Conservation (phyloP, 495 filamentous ascomycete genomes). For the Cladorrhinum samala region DNA sequence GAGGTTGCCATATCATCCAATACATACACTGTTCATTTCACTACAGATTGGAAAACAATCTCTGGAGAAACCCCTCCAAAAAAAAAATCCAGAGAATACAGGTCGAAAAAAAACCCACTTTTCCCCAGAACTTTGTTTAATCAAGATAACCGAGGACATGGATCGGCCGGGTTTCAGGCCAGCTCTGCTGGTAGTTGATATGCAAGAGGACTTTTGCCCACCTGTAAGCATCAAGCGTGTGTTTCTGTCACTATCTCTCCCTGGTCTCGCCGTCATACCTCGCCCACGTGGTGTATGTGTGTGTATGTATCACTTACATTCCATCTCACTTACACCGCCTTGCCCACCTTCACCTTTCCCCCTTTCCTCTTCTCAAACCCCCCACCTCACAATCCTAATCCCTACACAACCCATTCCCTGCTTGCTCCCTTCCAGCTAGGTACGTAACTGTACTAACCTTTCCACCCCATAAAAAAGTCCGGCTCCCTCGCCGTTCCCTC, state of each 20-base stretch:
- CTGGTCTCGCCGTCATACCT: not conserved
- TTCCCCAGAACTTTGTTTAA: too few relatives aligned
- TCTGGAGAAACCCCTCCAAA: too few relatives aligned
- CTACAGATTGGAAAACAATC: too few relatives aligned
- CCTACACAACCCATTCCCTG: not conserved
- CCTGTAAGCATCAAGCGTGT: conserved; percentile 52
- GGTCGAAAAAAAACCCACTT: too few relatives aligned
- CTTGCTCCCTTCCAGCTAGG: not conserved
- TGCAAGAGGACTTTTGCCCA: conserved; percentile 96
- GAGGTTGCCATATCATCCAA: too few relatives aligned
- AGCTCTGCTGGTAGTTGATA: conserved; percentile 66
- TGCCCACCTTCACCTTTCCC: not conserved
- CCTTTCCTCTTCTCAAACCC: not conserved
- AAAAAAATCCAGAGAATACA: too few relatives aligned
- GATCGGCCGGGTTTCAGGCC: conserved; percentile 27
- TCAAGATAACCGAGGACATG: too few relatives aligned
- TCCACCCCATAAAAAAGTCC: conserved; percentile 55
- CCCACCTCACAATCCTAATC: not conserved
- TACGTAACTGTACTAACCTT: conserved; percentile 8
- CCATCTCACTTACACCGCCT: not conserved
- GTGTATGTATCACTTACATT: too few relatives aligned
- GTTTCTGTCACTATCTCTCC: not conserved
- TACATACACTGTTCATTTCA: too few relatives aligned
- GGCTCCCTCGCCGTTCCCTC: conserved; percentile 73
- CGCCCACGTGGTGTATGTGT: too few relatives aligned